A percentile compares a stretch with the other conserved stretches of the same genome.
Conservation (phyloP, 2,329 filamentous ascomycete species). For the Pochonia chlamydosporia region DNA sequence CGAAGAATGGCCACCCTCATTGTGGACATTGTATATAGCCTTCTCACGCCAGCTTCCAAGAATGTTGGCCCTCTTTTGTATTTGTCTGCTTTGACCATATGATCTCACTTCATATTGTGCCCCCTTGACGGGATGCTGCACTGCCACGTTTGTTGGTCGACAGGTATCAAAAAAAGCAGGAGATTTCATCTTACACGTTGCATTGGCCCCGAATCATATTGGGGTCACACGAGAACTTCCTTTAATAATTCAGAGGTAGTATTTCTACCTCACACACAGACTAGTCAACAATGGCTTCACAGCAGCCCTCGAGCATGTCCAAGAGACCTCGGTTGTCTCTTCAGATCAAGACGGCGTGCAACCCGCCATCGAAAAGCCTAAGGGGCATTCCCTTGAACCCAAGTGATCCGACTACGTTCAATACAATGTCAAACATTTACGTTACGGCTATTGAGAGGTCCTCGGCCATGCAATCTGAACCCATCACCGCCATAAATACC, state of each 20-base stretch:
- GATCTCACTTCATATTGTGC: neutral
- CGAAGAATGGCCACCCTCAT: neutral
- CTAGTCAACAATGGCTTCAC: slow-evolving; percentile 18
- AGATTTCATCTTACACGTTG: too few relatives aligned
- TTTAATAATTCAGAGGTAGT: neutral
- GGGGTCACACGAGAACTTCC: neutral
- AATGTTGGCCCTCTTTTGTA: neutral
- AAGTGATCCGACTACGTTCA: slow-evolving; percentile 57
- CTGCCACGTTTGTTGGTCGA: neutral
- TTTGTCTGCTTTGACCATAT: neutral
- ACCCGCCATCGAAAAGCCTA: slow-evolving; percentile 28
- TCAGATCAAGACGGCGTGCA: slow-evolving; percentile 43
- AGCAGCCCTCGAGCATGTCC: slow-evolving; percentile 11
- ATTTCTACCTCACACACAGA: neutral
- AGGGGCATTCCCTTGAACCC: slow-evolving; percentile 38
- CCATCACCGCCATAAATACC: slow-evolving; percentile 44
- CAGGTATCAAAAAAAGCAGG: neutral
- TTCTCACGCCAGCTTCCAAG: neutral
- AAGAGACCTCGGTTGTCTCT: slow-evolving; percentile 53
- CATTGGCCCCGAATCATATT: neutral
- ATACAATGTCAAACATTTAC: slow-evolving; percentile 62
- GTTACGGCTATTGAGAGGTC: slow-evolving; percentile 56
- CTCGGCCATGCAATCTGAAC: slow-evolving; percentile 40
- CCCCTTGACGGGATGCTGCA: neutral
- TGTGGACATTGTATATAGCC: slow-evolving; percentile 1